Conservation (phyloP, 1,139 yeast genomes). For the Diutina rugosa region DNA sequence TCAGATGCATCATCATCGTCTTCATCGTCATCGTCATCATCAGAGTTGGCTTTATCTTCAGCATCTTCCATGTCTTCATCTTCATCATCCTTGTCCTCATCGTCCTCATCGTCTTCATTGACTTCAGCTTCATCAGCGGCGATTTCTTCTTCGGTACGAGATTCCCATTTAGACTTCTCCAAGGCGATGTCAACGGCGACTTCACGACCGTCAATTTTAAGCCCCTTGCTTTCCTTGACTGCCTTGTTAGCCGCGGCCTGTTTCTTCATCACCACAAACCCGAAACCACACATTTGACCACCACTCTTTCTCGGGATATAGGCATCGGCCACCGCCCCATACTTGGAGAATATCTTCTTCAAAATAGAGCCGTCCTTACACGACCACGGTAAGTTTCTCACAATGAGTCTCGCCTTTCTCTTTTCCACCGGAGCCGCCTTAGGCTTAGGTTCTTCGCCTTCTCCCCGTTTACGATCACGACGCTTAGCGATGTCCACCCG, state of each 20-base stretch:
- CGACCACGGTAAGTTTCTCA: conserved; percentile 94
- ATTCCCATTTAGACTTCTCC: conserved; percentile 73
- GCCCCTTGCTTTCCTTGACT: conserved; percentile 55
- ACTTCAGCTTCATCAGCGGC: conserved; percentile 18
- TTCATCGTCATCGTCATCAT: conserved; percentile 16
- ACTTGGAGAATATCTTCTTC: conserved; percentile 57
- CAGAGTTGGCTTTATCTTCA: conserved; percentile 16
- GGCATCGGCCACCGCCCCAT: conserved; percentile 83
- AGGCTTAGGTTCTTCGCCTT: conserved; percentile 13
- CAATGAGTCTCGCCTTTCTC: conserved; percentile 72
- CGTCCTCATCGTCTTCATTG: conserved; percentile 12
- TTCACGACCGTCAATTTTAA: conserved; percentile 79
- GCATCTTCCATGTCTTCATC: conserved; percentile 15
- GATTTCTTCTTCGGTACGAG: conserved; percentile 21
- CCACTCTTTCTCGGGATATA: conserved; percentile 80
- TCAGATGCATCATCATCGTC: conserved; percentile 3
- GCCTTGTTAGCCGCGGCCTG: conserved; percentile 71
- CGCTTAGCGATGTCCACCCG: conserved; percentile 85
- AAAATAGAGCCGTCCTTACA: conserved; percentile 66
- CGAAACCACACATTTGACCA: conserved; percentile 91
- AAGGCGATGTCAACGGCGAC: conserved; percentile 93
- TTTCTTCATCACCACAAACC: conserved; percentile 83
- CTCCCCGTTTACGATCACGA: conserved; percentile 50
- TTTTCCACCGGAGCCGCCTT: conserved; percentile 31
- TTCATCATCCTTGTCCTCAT: conserved; percentile 12